Percentiles rank a stretch among this genome's conserved stretches.
These are phyloP conservation scores for Lentinula boryana DNA, from an alignment of 768 basidiomycete species.

Conservation along the genomic window DNA sequence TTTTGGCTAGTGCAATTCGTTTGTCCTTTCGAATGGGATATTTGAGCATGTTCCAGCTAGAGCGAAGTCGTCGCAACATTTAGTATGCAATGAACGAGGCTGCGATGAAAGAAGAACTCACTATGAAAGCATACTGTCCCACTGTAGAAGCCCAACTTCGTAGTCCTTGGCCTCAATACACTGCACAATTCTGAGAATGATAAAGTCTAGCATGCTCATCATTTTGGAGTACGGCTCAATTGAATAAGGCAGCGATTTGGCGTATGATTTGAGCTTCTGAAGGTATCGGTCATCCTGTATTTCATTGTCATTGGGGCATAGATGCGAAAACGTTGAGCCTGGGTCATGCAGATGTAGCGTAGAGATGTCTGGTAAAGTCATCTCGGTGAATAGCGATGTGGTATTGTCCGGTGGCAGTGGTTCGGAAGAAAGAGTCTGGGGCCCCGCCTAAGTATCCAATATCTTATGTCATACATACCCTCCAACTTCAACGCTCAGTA, in stretches of 20 bases:
- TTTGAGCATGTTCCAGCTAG: slow-evolving; percentile 76
- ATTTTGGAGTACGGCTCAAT: slow-evolving; percentile 74
- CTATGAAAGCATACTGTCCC: slow-evolving; percentile 75
- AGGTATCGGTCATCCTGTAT: slow-evolving; percentile 39
- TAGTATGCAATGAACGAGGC: background rate
- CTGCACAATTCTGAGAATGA: slow-evolving; percentile 63
- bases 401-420: background rate
- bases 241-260: slow-evolving; percentile 65
- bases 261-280: slow-evolving; percentile 57
- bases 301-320: slow-evolving; percentile 24
- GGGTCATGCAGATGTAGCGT: slow-evolving; percentile 35
- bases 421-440: background rate
- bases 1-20: slow-evolving; percentile 64
- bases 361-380: slow-evolving; percentile 44
- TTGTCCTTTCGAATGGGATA: slow-evolving; percentile 82
- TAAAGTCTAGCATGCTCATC: slow-evolving; percentile 70
- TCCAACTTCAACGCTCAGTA: too few relatives aligned
- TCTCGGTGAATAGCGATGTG: slow-evolving; percentile 9
- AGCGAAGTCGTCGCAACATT: slow-evolving; percentile 9
- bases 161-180: slow-evolving; percentile 77
- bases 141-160: slow-evolving; percentile 73
- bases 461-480: background rate
- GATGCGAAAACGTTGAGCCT: slow-evolving; percentile 12
- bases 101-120: slow-evolving; percentile 28
- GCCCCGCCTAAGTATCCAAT: background rate